A percentile compares a stretch with the other conserved stretches of the same genome.
Evolutionary conservation across 129 eudicot genomes (phyloP).

Genomic region (Solidago caesia): DNA sequence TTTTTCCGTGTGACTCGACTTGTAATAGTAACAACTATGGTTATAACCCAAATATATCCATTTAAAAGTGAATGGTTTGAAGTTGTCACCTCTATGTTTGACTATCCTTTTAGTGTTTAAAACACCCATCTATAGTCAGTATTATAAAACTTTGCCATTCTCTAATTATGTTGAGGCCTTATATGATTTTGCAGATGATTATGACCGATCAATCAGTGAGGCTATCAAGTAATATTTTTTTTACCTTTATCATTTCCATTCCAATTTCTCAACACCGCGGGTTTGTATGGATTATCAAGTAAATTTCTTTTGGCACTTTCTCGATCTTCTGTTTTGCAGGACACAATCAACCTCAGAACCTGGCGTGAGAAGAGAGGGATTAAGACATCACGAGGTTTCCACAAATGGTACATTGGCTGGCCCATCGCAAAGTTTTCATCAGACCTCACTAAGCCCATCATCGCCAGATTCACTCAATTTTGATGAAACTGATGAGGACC

Average conservation of each 20-base stretch:
- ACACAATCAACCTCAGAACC: conserved; percentile 63
- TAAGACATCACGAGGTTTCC: conserved; percentile 39
- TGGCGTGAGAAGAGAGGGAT: conserved; percentile 50
- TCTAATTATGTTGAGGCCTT: conserved; percentile 11
- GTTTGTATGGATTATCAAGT: not conserved
- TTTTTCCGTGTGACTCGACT: no score
- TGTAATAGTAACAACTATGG: no score
- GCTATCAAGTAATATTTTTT: conserved; percentile 67
- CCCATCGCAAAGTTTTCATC: conserved; percentile 46
- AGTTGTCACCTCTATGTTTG: not conserved
- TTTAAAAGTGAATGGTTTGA: not conserved
- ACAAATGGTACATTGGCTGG: conserved; percentile 61
- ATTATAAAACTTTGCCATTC: not conserved
- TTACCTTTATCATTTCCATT: conserved; percentile 10
- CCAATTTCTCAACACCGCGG: not conserved
- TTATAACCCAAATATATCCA: no score
- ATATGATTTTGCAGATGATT: conserved; percentile 75
- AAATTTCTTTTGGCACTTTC: conserved; percentile 1
- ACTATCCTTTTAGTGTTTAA: not conserved
- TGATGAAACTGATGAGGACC: conserved; percentile 55
- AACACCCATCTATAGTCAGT: not conserved
- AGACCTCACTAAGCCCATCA: conserved; percentile 33
- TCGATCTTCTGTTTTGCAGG: conserved; percentile 30
- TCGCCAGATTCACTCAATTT: conserved; percentile 57
- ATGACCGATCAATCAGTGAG: conserved; percentile 86